Evolutionary conservation across 116 monocot species (phyloP), one percentile per base, ranked within the genome.

Genomic region (Phalaenopsis hybrid): DNA sequence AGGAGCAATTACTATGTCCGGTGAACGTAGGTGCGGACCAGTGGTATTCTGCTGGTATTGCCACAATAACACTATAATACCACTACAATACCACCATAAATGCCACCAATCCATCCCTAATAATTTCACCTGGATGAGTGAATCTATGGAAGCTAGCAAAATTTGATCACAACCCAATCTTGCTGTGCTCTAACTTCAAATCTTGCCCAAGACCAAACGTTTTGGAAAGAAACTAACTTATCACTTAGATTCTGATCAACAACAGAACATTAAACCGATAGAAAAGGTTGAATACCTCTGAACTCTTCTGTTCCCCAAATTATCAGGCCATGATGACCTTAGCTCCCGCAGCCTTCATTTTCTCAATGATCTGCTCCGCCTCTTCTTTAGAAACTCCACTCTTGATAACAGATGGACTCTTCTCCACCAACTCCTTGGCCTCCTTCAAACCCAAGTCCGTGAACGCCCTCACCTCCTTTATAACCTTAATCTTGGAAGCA

Each of bases 361-460:
- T 95, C 81, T 93, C 95, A 44, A 95, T 83, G 5, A 99, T 91
- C 43, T 80, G 79, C 79, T 80, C 85, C 6, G 90, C 98, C 57
- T 99, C 98, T 81, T 99, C 95, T 46, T 95, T 99, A 1, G 95
- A 88, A 6, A 99, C 74, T 43, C 98, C 98, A 48, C 86, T 85
- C 82, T 99, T 99, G 65, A 99, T 84, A 76, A 99, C 75, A 9
- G 87, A 83, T 0, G 98, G 95, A 5, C 87, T 79, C 84, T 95
- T 99, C 89, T 99, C 98, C 41, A 99, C 98, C 77, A 99, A 75
- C 12, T 99, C 98, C 85, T 99, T 99, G 5, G 98, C 98, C 84
- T 99, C 98, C 92, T 99, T 99, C 81, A 99, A 81, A n/a, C 98
- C 98, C 21, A 99, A 83, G 59, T 85, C 88, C 1, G 98, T 99